A percentile compares a stretch with the other conserved stretches of the same genome.
These are phyloP conservation scores for Tolypocladium pustulatum DNA, from an alignment of 2,329 filamentous ascomycete species.

Conservation along the genomic window DNA sequence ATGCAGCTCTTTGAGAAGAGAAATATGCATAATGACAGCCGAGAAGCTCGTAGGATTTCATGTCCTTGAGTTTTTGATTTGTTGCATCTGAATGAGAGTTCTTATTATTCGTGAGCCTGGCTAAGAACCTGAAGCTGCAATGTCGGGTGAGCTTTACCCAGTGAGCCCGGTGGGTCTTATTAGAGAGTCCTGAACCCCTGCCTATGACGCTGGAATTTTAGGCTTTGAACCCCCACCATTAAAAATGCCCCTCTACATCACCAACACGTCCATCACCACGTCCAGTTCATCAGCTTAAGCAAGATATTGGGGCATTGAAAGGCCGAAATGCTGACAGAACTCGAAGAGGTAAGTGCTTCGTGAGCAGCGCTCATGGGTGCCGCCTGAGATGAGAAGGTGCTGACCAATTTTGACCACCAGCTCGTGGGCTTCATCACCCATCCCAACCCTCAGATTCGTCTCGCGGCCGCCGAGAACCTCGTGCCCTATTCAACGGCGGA, in stretches of 20 bases:
- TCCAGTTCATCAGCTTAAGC: not conserved
- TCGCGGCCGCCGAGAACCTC: constrained; percentile 75
- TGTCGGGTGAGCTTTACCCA: not conserved
- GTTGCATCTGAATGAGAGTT: not conserved
- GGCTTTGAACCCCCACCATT: constrained; percentile 8
- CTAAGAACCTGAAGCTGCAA: not conserved
- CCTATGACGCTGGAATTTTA: constrained; percentile 5
- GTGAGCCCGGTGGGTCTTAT: constrained; percentile 11
- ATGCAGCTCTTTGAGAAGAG: not conserved
- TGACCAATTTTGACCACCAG: constrained; percentile 29
- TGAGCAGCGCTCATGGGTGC: not conserved
- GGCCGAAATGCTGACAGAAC: constrained; percentile 56
- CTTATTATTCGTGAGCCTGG: not conserved
- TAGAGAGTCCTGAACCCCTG: not conserved
- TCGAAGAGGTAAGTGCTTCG: constrained; percentile 53
- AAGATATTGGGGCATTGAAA: not conserved
- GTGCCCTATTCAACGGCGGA: constrained; percentile 70
- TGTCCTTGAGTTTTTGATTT: not conserved
- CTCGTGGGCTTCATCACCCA: constrained; percentile 89
- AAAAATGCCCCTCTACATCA: constrained; percentile 12
- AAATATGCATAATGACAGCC: not conserved
- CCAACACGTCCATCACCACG: not conserved
- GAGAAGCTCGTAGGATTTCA: not conserved
- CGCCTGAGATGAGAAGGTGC: not conserved
- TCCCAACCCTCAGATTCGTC: constrained; percentile 81